Evolutionary conservation across 306 rosid genomes (phyloP).

Genomic region (Malus fusca): DNA sequence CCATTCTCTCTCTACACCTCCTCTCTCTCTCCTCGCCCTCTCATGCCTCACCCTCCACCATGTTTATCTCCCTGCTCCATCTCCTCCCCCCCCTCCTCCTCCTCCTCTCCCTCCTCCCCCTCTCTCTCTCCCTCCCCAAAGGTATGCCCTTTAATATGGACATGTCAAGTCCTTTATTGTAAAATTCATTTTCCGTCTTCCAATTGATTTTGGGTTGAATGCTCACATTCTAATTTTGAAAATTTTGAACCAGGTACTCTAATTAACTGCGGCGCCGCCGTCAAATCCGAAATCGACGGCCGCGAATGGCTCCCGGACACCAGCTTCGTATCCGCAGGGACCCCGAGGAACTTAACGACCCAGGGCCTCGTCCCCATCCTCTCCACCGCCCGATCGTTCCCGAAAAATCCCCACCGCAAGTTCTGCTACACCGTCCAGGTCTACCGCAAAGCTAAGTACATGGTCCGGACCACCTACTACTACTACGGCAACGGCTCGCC

Average conservation of each 20-base stretch:
- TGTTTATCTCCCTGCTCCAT: background rate
- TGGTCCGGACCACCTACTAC: conserved; percentile 69
- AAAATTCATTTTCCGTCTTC: background rate
- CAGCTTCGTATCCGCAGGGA: conserved; percentile 37
- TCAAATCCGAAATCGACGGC: conserved; percentile 21
- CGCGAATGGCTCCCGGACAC: conserved; percentile 56
- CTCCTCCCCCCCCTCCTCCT: conserved; percentile 3
- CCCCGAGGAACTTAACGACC: conserved; percentile 28
- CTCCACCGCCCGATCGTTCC: conserved; percentile 65
- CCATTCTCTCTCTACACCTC: background rate
- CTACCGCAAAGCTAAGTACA: conserved; percentile 46
- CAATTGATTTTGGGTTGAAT: background rate
- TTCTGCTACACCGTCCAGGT: conserved; percentile 56
- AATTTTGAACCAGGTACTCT: conserved; percentile 17
- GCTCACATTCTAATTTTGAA: background rate
- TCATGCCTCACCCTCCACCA: background rate
- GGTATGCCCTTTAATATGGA: conserved; percentile 18
- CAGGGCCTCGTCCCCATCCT: conserved; percentile 27
- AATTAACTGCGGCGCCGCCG: conserved; percentile 54
- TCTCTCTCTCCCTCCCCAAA: conserved; percentile 37
- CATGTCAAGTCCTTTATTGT: background rate
- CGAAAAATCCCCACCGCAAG: conserved; percentile 31
- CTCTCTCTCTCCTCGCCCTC: background rate
- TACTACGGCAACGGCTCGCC: conserved; percentile 57
- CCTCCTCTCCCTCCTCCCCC: conserved; percentile 15